Conservation (phyloP, 2,329 filamentous ascomycete genomes). For the Claviceps maximensis region DNA sequence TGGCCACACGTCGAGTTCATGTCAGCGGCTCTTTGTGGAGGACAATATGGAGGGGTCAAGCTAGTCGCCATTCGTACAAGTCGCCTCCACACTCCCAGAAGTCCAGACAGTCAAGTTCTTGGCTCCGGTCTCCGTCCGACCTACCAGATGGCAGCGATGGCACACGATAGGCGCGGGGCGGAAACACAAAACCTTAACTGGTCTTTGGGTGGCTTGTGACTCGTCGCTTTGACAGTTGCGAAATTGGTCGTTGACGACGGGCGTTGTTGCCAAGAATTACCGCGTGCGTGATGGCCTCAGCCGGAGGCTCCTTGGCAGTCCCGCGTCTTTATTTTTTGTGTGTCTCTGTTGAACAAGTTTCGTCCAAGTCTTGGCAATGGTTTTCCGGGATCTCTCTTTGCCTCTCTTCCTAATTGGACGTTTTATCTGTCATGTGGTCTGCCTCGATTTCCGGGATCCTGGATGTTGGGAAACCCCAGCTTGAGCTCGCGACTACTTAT, state of each 20-base stretch:
- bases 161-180: background rate
- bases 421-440: background rate
- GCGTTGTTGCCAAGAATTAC: background rate
- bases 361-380: background rate
- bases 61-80: background rate
- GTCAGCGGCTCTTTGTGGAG: background rate
- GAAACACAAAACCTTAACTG: background rate
- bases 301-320: no score
- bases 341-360: background rate
- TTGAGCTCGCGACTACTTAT: constrained; percentile 2
- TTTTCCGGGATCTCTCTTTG: background rate
- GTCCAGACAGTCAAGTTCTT: background rate
- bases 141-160: background rate
- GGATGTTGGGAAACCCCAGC: background rate
- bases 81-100: background rate
- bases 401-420: background rate
- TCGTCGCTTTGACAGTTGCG: background rate
- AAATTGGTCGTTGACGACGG: background rate
- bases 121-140: background rate
- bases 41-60: no score
- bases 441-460: background rate
- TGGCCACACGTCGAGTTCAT: background rate
- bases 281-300: background rate
- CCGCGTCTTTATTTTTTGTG: no score
- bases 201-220: background rate